Base-by-base conservation (phyloP, 257 asterid species). In the Plectranthus barbatus region DNA sequence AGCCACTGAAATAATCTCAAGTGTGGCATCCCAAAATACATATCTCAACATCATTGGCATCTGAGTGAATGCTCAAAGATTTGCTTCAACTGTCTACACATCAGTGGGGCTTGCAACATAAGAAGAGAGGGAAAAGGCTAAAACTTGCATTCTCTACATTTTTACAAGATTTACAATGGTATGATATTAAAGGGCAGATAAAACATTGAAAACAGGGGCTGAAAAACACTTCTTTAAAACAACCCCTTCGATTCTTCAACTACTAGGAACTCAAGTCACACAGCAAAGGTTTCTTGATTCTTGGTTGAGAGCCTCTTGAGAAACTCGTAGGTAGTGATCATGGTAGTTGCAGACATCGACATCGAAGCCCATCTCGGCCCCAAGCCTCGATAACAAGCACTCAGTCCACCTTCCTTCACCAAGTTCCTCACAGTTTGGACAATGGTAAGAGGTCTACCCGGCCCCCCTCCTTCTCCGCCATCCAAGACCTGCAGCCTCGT, bases 361-460 rank as follows among this genome's bases (percentile, higher is more conserved):
- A 93, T 90, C 7, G 96, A 93, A 52, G 89, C 95, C 97, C 96
- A 93, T 71, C 99, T 93, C 2, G 97, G 99, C 23, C 88, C 95
- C 42, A 93, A 78, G 37, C 99, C 99, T 76, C 96, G 76, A 63
- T 93, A 93, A 72, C 97, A 93, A 66, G 99, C 99, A 50, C 91
- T 55, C 46, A 87, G 76, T 57, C 99, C 99, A 10, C 97, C 95
- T 80, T 93, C 94, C 80, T 79, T 82, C 11, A 93, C 81, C 82
- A 93, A 79, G 51, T 80, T 81, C 75, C 87, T 79, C 71, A 87
- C 86, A 0, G 91, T 93, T 15, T 90, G 87, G 2, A 69, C 2
- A 37, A 90, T 56, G 0, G 90, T 81, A 0, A 84, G 81, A 6
- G 75, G 46, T 42, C 77, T 64, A 15, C 84, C 72, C 14, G 66